phyloP scores from a whole-genome alignment of 345 rosid species.

The Citrus hindsii region DNA sequence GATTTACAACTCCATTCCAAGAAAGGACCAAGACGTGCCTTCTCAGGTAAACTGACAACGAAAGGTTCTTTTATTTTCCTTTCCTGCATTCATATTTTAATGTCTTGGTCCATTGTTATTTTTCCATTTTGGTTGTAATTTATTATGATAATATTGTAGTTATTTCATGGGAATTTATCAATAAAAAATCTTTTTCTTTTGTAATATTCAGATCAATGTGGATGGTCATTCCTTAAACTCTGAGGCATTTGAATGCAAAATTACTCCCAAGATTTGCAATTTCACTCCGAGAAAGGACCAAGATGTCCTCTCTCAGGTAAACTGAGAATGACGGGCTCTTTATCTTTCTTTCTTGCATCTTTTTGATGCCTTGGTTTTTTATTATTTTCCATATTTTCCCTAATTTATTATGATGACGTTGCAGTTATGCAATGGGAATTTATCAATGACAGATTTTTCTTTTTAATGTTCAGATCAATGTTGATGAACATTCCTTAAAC shows the following conservation, averaged over 20 bases:
- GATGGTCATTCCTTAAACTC: background rate
- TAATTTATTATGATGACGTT: background rate
- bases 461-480: background rate
- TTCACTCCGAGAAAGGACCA: conserved; percentile 11
- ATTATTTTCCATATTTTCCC: background rate
- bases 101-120: background rate
- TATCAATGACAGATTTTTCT: background rate
- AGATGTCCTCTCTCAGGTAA: conserved; percentile 20
- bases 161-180: background rate
- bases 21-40: conserved; percentile 16
- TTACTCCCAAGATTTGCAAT: conserved; percentile 7
- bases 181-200: too few relatives aligned
- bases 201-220: conserved; percentile 5
- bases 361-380: background rate
- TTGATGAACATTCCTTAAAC: background rate
- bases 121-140: too few relatives aligned
- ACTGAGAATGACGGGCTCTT: background rate
- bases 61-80: background rate
- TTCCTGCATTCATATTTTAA: background rate
- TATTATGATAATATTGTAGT: background rate
- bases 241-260: conserved; percentile 11
- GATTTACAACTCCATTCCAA: conserved; percentile 5
- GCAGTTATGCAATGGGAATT: background rate
- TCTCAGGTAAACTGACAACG: conserved; percentile 11
- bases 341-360: background rate